A percentile compares a stretch with the other conserved stretches of the same genome.
Evolutionary conservation across 2,329 filamentous ascomycete species (phyloP).

Genomic region (Fusarium solani-melongenae): DNA sequence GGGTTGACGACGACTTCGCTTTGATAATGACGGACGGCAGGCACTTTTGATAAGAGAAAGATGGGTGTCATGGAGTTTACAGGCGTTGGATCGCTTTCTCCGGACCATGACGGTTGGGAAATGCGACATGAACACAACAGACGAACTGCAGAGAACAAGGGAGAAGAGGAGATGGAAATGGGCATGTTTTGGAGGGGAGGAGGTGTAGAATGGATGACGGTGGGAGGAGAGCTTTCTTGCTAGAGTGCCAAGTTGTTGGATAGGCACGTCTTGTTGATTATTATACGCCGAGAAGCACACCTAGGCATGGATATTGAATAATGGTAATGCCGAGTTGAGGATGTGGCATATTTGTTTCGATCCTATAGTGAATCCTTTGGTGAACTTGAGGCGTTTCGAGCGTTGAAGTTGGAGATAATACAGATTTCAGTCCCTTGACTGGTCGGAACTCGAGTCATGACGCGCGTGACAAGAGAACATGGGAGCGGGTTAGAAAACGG

Average conservation of each 20-base stretch:
- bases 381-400: not conserved
- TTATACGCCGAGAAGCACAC: constrained; percentile 22
- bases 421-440: not conserved
- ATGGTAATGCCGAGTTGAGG: constrained; percentile 44
- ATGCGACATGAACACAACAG: constrained; percentile 11
- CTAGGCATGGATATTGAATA: constrained; percentile 43
- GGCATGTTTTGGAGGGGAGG: constrained; percentile 10
- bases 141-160: constrained; percentile 13
- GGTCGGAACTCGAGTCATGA: constrained; percentile 2
- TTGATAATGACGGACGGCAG: constrained; percentile 35
- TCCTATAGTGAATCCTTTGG: not conserved
- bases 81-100: constrained; percentile 36
- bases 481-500: not conserved
- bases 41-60: constrained; percentile 37
- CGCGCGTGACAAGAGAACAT: constrained; percentile 27
- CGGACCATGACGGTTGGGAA: constrained; percentile 8
- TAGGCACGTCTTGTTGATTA: constrained; percentile 20
- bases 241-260: constrained; percentile 32
- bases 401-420: not conserved
- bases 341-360: not conserved
- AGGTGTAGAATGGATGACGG: constrained; percentile 6
- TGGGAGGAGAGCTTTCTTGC: constrained; percentile 13
- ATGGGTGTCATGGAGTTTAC: constrained; percentile 40
- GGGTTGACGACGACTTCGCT: constrained; percentile 25
- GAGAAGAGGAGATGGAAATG: constrained; percentile 25